Conservation (phyloP, 1,284 basidiomycete genomes). For the Ceratobasidium theobromae region DNA sequence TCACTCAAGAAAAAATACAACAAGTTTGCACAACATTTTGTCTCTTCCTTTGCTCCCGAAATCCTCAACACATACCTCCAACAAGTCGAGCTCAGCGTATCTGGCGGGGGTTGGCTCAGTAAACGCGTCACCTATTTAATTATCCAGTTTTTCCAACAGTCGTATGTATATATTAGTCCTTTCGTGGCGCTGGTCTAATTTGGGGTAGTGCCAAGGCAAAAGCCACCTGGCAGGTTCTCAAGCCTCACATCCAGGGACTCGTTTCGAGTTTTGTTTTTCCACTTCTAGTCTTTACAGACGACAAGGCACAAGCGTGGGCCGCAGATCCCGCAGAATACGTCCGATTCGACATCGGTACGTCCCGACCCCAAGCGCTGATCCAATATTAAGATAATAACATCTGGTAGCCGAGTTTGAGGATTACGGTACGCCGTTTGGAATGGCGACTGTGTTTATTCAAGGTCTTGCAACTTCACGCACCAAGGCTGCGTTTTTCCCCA, state of each 20-base stretch:
- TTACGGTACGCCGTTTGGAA: slow-evolving; percentile 70
- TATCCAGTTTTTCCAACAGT: slow-evolving; percentile 80
- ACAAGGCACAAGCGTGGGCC: slow-evolving; percentile 69
- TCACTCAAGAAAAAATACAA: slow-evolving; percentile 68
- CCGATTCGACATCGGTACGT: slow-evolving; percentile 66
- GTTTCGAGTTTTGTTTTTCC: slow-evolving; percentile 80
- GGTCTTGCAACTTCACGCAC: slow-evolving; percentile 74
- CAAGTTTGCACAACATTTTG: slow-evolving; percentile 74
- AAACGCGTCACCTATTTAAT: slow-evolving; percentile 80
- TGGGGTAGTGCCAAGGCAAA: slow-evolving; percentile 79
- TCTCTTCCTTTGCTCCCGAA: slow-evolving; percentile 76
- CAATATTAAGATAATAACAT: not conserved
- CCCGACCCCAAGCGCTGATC: not conserved
- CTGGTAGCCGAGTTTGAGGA: slow-evolving; percentile 76
- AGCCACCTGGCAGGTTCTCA: slow-evolving; percentile 79
- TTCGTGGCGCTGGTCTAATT: not conserved
- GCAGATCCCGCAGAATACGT: slow-evolving; percentile 79
- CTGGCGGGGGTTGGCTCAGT: slow-evolving; percentile 72
- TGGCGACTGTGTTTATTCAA: slow-evolving; percentile 76
- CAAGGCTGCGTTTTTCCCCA: slow-evolving; percentile 73
- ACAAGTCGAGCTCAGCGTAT: slow-evolving; percentile 71
- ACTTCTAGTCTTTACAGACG: slow-evolving; percentile 73
- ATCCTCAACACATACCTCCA: slow-evolving; percentile 77
- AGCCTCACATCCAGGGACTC: slow-evolving; percentile 75
- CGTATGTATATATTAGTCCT: slow-evolving; percentile 52